Evolutionary conservation across 83 land plant genomes (phyloP).

Genomic region (Picea abies): DNA sequence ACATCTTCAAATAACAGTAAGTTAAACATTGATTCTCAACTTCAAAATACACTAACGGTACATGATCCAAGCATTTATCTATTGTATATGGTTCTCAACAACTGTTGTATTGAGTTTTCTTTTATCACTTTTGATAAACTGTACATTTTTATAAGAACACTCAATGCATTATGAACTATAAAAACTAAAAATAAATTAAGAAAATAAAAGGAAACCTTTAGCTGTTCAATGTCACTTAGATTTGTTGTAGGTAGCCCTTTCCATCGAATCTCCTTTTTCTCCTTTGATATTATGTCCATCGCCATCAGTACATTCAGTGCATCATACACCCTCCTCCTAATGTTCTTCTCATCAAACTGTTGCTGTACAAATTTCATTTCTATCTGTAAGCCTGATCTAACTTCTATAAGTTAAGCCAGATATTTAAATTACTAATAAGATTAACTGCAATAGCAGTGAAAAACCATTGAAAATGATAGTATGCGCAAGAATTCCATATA

Average conservation of each 20-base stretch:
- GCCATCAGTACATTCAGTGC: slow-evolving; percentile 69
- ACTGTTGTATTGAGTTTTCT: not conserved
- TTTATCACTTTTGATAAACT: not conserved
- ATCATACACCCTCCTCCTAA: slow-evolving; percentile 65
- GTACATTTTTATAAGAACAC: not conserved
- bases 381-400: slow-evolving; percentile 5
- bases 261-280: slow-evolving; percentile 65
- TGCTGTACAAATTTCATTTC: slow-evolving; percentile 28
- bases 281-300: slow-evolving; percentile 61
- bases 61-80: not conserved
- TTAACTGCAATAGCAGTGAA: slow-evolving; percentile 18
- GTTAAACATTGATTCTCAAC: not conserved
- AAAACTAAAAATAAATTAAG: not conserved
- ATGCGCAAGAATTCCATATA: not conserved
- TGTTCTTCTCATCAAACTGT: slow-evolving; percentile 68
- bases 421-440: slow-evolving; percentile 4
- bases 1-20: slow-evolving; percentile 7
- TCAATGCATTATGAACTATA: not conserved
- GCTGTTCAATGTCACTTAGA: slow-evolving; percentile 39
- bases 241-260: slow-evolving; percentile 59
- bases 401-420: not conserved
- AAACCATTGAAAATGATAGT: slow-evolving; percentile 2
- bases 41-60: slow-evolving; percentile 3
- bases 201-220: slow-evolving; percentile 34
- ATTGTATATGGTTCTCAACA: not conserved